phyloP scores from a whole-genome alignment of 2,329 filamentous ascomycete species.

The Cryphonectria nitschkei region DNA sequence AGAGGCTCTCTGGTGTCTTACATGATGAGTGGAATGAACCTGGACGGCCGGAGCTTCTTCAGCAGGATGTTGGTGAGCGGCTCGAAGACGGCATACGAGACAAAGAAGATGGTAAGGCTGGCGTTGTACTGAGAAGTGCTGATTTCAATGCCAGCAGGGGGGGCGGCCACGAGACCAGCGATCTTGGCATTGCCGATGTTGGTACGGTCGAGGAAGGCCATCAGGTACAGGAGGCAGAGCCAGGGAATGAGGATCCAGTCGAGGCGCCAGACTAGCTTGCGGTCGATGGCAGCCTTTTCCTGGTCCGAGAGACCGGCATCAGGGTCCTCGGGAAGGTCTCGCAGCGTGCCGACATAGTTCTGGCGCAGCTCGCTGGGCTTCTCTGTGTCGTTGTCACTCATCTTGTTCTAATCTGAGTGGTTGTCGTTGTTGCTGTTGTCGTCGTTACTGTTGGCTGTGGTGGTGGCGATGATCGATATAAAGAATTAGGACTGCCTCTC shows the following conservation, averaged over 20 bases:
- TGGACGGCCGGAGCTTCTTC: constrained; percentile 73
- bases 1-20: constrained; percentile 41
- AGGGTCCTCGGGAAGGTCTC: constrained; percentile 37
- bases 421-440: neutral
- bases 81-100: constrained; percentile 82
- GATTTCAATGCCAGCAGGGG: constrained; percentile 58
- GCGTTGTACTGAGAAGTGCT: constrained; percentile 67
- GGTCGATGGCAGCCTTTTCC: constrained; percentile 38
- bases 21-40: constrained; percentile 86
- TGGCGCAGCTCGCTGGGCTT: constrained; percentile 26
- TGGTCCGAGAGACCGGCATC: constrained; percentile 38
- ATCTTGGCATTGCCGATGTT: constrained; percentile 77
- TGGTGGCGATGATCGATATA: neutral
- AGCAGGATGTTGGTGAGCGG: constrained; percentile 78
- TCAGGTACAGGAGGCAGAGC: constrained; percentile 67
- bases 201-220: constrained; percentile 75
- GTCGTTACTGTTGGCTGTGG: constrained; percentile 5
- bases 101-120: constrained; percentile 81
- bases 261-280: constrained; percentile 38
- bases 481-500: no score
- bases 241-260: constrained; percentile 43
- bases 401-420: neutral
- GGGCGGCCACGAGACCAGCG: constrained; percentile 46
- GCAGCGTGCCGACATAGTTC: constrained; percentile 22
- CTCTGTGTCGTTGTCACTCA: constrained; percentile 29